Percentiles rank a stretch among this genome's conserved stretches.
phyloP scores from a whole-genome alignment of 805 yeast genomes.

The Kluyveromyces wickerhamii region DNA sequence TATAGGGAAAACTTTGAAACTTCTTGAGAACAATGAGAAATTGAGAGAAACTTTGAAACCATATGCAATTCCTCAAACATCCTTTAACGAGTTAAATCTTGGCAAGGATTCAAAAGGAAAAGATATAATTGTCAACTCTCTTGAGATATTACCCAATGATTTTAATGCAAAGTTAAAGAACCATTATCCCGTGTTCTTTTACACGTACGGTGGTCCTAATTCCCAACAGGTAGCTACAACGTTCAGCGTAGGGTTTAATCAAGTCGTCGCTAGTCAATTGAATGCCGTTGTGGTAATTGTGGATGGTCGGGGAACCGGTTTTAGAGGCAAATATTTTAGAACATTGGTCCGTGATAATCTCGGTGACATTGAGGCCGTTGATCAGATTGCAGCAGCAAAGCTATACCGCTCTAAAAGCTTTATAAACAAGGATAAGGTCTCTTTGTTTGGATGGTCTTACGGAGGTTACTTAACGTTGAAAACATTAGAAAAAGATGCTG shows the following conservation, averaged over 20 bases:
- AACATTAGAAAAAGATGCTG: constrained; percentile 74
- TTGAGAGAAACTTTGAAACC: constrained; percentile 32
- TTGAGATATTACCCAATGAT: constrained; percentile 69
- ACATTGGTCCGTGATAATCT: constrained; percentile 71
- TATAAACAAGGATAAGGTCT: constrained; percentile 60
- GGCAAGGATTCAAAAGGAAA: constrained; percentile 42
- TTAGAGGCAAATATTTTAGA: constrained; percentile 71
- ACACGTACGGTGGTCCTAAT: constrained; percentile 93
- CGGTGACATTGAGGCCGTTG: constrained; percentile 76
- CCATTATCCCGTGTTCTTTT: constrained; percentile 81
- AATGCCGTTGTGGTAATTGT: constrained; percentile 87
- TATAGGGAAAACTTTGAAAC: constrained; percentile 24
- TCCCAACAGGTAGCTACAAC: constrained; percentile 69
- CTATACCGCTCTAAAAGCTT: constrained; percentile 54
- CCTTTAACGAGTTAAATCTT: constrained; percentile 45
- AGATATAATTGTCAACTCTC: constrained; percentile 48
- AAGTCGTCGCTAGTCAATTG: constrained; percentile 67
- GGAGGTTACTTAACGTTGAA: constrained; percentile 93
- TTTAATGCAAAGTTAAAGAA: constrained; percentile 45
- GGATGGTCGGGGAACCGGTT: constrained; percentile 97
- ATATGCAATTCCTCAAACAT: constrained; percentile 51
- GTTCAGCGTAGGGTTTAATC: constrained; percentile 59
- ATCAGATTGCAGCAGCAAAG: constrained; percentile 81
- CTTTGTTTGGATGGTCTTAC: constrained; percentile 98
- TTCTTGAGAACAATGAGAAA: constrained; percentile 35